Evolutionary conservation across 352 stramenopile genomes (phyloP).

Genomic region (Pythium coloratum): DNA sequence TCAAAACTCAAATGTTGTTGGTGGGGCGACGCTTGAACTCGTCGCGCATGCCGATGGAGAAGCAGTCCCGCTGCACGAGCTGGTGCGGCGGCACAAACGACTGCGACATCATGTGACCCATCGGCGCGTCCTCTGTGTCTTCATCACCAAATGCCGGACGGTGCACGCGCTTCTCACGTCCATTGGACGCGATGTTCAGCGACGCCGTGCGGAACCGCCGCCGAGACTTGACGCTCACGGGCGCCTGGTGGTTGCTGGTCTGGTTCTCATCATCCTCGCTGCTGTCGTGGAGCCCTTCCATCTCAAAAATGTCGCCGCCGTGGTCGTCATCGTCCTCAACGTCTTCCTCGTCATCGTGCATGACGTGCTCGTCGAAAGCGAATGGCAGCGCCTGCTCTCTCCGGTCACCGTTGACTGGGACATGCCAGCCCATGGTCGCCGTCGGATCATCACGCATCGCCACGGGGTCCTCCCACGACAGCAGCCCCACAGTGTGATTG

Average conservation of each 20-base stretch:
- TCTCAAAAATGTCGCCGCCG: constrained; percentile 75
- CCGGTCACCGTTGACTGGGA: neutral
- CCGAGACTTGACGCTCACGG: constrained; percentile 8
- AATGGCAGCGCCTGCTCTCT: constrained; percentile 16
- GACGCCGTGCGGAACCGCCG: constrained; percentile 24
- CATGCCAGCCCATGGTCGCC: constrained; percentile 10
- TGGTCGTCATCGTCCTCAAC: constrained; percentile 29
- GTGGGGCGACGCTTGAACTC: constrained; percentile 63
- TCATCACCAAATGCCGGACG: constrained; percentile 29
- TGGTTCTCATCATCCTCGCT: constrained; percentile 7
- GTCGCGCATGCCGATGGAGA: constrained; percentile 69
- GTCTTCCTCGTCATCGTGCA: constrained; percentile 44
- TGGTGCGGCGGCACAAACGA: constrained; percentile 79
- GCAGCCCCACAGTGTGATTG: constrained; percentile 32
- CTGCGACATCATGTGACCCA: constrained; percentile 33
- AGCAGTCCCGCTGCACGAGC: constrained; percentile 63
- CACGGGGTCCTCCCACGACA: constrained; percentile 67
- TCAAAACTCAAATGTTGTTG: constrained; percentile 22
- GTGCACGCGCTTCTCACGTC: constrained; percentile 20
- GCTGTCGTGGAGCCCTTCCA: constrained; percentile 41
- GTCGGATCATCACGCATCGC: constrained; percentile 38
- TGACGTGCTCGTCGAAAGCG: constrained; percentile 40
- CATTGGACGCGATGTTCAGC: constrained; percentile 16
- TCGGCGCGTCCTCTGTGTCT: constrained; percentile 16
- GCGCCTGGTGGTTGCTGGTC: constrained; percentile 17